Conservation (phyloP, 306 rosid genomes). For the peach (Prunus persica) region Prunus_persica_NCBIv2 NC_034009.1:26949001-26949500, state of each 20-base stretch:
- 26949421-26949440: constrained; percentile 22
- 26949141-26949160: background rate
- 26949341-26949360: constrained; percentile 35
- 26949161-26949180: too few species aligned
- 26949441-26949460: constrained; percentile 63
- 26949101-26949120: background rate
- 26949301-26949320: background rate
- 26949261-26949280: background rate
- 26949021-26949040: background rate
- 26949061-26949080: background rate
- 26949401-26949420: constrained; percentile 15
- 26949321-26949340: constrained; percentile 33
- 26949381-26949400: constrained; percentile 25
- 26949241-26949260: background rate
- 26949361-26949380: constrained; percentile 63
- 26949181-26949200: background rate
- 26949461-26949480: constrained; percentile 39
- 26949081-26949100: background rate
- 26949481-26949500: constrained; percentile 28
- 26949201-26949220: background rate
- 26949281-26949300: background rate
- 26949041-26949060: background rate
- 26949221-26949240: background rate
- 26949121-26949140: background rate
- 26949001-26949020: background rate